Conservation (phyloP, 1,284 basidiomycete species). For the Phellinidium pouzarii region DNA sequence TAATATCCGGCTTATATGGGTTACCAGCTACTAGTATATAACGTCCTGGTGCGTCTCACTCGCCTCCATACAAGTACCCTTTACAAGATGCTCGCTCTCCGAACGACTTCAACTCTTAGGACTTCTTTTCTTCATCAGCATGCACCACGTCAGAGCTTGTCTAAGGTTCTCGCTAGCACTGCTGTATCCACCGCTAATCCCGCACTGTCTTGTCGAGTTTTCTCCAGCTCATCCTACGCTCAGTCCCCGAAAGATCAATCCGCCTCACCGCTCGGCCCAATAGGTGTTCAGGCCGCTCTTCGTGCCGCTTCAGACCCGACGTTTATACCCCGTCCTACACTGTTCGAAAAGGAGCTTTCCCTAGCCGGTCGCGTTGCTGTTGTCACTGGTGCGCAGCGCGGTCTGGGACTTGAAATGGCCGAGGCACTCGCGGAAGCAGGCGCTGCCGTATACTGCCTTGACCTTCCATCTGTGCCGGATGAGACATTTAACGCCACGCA, state of each 20-base stretch:
- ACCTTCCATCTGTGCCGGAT: conserved; percentile 58
- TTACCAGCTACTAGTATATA: too few relatives aligned
- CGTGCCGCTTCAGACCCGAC: conserved; percentile 15
- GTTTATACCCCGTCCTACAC: conserved; percentile 34
- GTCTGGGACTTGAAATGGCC: conserved; percentile 79
- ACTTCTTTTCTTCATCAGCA: not conserved
- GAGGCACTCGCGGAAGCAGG: conserved; percentile 72
- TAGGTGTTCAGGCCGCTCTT: conserved; percentile 57
- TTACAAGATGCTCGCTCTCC: not conserved
- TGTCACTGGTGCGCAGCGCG: conserved; percentile 74
- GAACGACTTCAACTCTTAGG: not conserved
- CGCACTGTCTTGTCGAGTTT: not conserved
- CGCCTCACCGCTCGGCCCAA: conserved; percentile 46
- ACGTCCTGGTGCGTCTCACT: too few relatives aligned
- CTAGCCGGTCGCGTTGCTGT: conserved; percentile 67
- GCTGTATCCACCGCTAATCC: not conserved
- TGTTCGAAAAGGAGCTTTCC: conserved; percentile 66
- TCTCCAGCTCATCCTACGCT: not conserved
- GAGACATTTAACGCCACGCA: conserved; percentile 58
- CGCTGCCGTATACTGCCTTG: conserved; percentile 72
- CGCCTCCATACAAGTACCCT: too few relatives aligned
- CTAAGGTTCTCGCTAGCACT: not conserved
- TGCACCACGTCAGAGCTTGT: not conserved
- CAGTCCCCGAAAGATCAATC: conserved; percentile 29
- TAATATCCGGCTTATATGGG: too few relatives aligned